Percentiles rank a stretch among this genome's conserved stretches.
Conservation (phyloP, 2,329 filamentous ascomycete species). For the Endocalyx cinctus region DNA sequence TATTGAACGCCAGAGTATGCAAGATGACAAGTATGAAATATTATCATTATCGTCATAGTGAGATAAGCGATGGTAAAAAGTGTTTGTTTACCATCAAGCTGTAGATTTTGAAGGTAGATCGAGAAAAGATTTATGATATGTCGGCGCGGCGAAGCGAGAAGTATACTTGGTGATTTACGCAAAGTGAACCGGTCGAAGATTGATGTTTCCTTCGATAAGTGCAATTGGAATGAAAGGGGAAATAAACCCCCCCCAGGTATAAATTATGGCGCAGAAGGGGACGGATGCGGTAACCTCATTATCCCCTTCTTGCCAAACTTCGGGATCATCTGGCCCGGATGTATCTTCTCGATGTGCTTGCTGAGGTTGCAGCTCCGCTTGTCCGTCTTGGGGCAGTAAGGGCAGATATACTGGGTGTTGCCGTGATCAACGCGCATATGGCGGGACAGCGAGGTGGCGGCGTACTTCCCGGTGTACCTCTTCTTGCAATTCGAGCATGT, state of each 20-base stretch:
- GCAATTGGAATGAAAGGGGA: too few species aligned
- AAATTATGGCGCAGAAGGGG: not conserved
- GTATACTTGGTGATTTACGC: too few species aligned
- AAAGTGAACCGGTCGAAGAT: too few species aligned
- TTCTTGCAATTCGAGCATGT: not conserved
- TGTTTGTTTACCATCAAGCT: too few species aligned
- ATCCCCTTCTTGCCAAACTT: conserved; percentile 2
- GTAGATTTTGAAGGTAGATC: too few species aligned
- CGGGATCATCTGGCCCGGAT: conserved; percentile 1
- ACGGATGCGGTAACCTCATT: not conserved
- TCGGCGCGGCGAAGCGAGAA: too few species aligned
- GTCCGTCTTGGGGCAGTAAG: conserved; percentile 2
- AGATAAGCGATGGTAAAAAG: too few species aligned
- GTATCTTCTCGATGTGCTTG: conserved; percentile 3
- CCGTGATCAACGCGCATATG: conserved; percentile 2
- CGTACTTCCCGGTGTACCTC: conserved; percentile 2
- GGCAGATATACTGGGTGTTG: conserved; percentile 1
- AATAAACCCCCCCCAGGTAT: not conserved
- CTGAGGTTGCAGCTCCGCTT: conserved; percentile 3
- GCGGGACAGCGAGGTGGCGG: conserved; percentile 1
- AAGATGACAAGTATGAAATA: too few species aligned
- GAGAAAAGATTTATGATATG: too few species aligned
- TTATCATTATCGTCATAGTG: too few species aligned
- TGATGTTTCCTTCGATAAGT: too few species aligned
- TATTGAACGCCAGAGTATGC: too few species aligned